Percentiles rank a stretch among this genome's conserved stretches.
phyloP scores from a whole-genome alignment of 768 basidiomycete genomes.

The Tylopilus cervinicoccineus region DNA sequence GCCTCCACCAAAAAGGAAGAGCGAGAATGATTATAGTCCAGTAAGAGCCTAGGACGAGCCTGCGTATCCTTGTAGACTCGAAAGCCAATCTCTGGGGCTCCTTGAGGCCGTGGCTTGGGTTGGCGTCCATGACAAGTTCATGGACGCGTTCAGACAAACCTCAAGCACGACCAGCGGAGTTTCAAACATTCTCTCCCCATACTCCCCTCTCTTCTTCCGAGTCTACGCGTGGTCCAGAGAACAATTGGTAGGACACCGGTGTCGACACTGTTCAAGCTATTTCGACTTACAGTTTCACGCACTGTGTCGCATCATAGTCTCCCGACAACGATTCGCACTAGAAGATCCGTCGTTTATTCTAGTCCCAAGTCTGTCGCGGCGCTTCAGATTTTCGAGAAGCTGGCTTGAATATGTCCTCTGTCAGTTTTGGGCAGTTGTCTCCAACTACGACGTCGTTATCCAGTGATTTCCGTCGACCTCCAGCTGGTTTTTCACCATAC shows the following conservation, averaged over 20 bases:
- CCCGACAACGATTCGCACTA: slow-evolving; percentile 2
- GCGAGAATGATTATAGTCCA: slow-evolving; percentile 75
- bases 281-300: slow-evolving; percentile 6
- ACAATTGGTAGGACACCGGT: slow-evolving; percentile 7
- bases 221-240: slow-evolving; percentile 5
- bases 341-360: slow-evolving; percentile 5
- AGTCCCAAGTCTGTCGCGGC: slow-evolving; percentile 3
- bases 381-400: slow-evolving; percentile 2
- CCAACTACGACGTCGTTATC: slow-evolving; percentile 22
- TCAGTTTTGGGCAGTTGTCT: slow-evolving; percentile 26
- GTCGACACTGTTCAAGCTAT: not conserved
- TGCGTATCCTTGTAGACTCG: slow-evolving; percentile 46
- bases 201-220: slow-evolving; percentile 16
- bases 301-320: not conserved
- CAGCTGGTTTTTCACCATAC: slow-evolving; percentile 21
- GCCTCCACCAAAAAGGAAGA: slow-evolving; percentile 90
- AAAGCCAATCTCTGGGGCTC: slow-evolving; percentile 52
- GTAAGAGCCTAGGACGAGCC: slow-evolving; percentile 68
- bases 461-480: slow-evolving; percentile 28
- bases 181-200: slow-evolving; percentile 28
- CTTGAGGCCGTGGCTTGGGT: slow-evolving; percentile 22
- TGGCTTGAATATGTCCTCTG: slow-evolving; percentile 22
- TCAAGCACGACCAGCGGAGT: slow-evolving; percentile 27
- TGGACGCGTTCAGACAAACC: slow-evolving; percentile 7
- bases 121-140: slow-evolving; percentile 23